phyloP scores from a whole-genome alignment of 1,139 yeast genomes.

The Yamadazyma atmosphaerica region DNA sequence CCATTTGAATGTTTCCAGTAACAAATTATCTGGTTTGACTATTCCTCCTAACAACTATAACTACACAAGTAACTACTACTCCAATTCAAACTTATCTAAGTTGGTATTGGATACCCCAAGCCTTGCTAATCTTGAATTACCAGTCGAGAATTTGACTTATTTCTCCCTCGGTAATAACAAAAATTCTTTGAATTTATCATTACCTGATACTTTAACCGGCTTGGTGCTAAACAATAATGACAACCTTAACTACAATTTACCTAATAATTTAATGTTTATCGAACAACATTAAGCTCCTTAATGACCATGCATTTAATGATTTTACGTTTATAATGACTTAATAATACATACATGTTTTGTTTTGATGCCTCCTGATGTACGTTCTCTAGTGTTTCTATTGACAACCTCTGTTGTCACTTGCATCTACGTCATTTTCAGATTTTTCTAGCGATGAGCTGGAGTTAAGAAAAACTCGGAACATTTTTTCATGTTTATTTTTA shows the following conservation, averaged over 20 bases:
- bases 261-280: background rate
- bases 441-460: background rate
- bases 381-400: no score
- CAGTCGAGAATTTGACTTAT: conserved; percentile 1
- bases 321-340: background rate
- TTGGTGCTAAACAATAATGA: conserved; percentile 1
- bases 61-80: conserved; percentile 1
- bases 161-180: conserved; percentile 3
- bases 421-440: no score
- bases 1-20: conserved; percentile 1
- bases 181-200: background rate
- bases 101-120: background rate
- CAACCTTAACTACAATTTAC: background rate
- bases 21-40: conserved; percentile 1
- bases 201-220: conserved; percentile 1
- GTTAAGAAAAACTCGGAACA: conserved; percentile 2
- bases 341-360: background rate
- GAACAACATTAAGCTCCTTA: background rate
- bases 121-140: background rate
- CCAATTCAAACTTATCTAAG: conserved; percentile 1
- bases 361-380: no score
- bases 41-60: conserved; percentile 3
- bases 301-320: conserved; percentile 1
- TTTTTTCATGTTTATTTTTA: background rate
- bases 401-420: no score